phyloP scores from a whole-genome alignment of 129 eudicot species.

The Centella asiatica region DNA sequence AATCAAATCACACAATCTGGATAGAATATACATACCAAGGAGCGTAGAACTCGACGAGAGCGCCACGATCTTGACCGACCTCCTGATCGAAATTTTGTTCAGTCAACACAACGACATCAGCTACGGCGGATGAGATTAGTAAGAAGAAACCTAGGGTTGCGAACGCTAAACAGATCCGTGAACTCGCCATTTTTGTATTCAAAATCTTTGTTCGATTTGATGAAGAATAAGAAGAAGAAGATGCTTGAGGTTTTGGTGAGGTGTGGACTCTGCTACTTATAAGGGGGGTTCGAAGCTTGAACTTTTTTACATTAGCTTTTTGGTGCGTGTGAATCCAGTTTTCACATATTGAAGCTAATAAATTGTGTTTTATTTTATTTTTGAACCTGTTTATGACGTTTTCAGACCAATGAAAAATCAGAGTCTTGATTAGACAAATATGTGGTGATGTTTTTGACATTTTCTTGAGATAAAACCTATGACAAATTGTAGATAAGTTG shows the following conservation, averaged over 20 bases:
- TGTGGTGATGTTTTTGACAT: no score
- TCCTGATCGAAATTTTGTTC: conserved; percentile 86
- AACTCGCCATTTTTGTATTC: conserved; percentile 16
- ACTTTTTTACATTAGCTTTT: no score
- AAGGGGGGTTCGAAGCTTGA: no score
- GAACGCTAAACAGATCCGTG: conserved; percentile 9
- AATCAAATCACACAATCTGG: background rate
- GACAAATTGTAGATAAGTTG: no score
- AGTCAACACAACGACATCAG: conserved; percentile 79
- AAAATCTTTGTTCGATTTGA: background rate
- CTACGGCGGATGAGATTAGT: conserved; percentile 41
- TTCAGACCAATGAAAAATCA: no score
- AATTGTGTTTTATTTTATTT: no score
- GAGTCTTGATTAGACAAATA: no score
- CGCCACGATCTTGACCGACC: conserved; percentile 96
- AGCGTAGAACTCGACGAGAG: conserved; percentile 98
- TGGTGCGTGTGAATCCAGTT: no score
- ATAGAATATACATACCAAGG: conserved; percentile 53
- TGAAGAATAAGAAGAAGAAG: background rate
- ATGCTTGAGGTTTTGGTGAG: conserved; percentile 7
- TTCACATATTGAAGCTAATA: conserved; percentile 8
- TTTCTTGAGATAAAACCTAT: no score
- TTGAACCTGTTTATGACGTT: no score
- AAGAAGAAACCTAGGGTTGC: conserved; percentile 31
- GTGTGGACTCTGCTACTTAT: no score